Evolutionary conservation across 2,329 filamentous ascomycete genomes (phyloP).

Genomic region (Aspergillus ochraceus): DNA sequence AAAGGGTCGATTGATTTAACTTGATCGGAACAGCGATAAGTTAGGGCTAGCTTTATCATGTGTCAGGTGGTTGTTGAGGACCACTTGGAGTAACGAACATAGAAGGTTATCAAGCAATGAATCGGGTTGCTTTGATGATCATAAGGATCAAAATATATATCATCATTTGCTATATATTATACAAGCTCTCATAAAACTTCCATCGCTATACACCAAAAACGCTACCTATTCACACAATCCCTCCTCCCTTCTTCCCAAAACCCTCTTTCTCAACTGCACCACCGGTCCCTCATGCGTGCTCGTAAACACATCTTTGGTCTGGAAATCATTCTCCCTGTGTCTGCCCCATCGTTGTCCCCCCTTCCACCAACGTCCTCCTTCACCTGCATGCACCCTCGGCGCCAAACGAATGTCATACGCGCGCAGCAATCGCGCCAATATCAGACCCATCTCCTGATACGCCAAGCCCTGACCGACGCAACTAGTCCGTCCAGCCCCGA

Average conservation of each 20-base stretch:
- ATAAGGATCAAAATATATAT: no score
- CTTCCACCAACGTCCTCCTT: neutral
- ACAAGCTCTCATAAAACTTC: no score
- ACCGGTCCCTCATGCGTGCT: neutral
- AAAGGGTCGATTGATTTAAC: no score
- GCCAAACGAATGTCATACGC: neutral
- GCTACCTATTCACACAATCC: accelerated
- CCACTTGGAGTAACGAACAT: no score
- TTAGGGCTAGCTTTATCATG: no score
- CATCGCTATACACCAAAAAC: neutral
- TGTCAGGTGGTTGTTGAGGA: no score
- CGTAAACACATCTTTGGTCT: neutral
- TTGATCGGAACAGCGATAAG: no score
- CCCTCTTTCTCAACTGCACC: neutral
- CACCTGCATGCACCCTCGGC: neutral
- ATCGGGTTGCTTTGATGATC: no score
- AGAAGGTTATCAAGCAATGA: no score
- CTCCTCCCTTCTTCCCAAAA: neutral
- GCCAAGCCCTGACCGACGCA: neutral
- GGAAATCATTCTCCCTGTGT: neutral
- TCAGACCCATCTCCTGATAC: neutral
- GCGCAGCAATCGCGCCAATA: neutral
- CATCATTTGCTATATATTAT: no score
- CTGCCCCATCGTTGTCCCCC: neutral
- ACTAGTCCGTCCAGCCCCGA: neutral